Evolutionary conservation across 495 filamentous ascomycete genomes (phyloP), one percentile per base, ranked within the genome.

Genomic region (Talaromyces liani): DNA sequence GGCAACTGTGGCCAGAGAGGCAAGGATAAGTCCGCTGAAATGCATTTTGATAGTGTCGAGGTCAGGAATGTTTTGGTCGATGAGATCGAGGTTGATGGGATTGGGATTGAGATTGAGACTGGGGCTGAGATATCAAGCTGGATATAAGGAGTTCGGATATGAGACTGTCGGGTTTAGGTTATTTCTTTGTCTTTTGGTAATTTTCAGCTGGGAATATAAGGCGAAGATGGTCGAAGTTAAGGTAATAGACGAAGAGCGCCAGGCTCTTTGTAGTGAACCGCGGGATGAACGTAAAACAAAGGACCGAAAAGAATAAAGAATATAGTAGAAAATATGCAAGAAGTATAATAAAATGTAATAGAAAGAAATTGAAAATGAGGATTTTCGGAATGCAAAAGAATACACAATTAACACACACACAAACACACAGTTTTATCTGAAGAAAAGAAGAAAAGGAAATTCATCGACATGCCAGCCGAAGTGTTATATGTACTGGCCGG

Each of bases 1-100:
- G 8, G 76, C 72, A 60, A 65, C 66, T 18, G 36, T 47, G 58
- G 74, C 73, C 59, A 65, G 68, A 60, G 76, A 45, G 63, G 63
- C 63, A 34, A 53, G 31, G 51, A 60, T 6, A 4, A 57, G 25
- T 63, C 45, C 61, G 25, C 16, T 53, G 29, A 34, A 63, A 56
- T 41, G 61, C 61, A 63, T 63, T 18, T 16, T 63, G 61, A 18
- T 58, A 10, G 20, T 7, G 18, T 31, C 7, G n/a, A 54, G 1
- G 22, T 2, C 24, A 10, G 4, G 9, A 2, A 62, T 62, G 12
- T 53, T 2, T 31, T 62, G 39, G 39, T 22, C 10, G 45, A n/a
- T 41, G n/a, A 22, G 22, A 56, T 29, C 6, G 24, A 29, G 29
- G 29, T 12, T 62, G 60, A 49, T 25, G 22, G 25, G 20, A 29